These are phyloP conservation scores for Lasiodiplodia hormozganensis DNA, from an alignment of 2,329 filamentous ascomycete genomes.

Conservation along the genomic window DNA sequence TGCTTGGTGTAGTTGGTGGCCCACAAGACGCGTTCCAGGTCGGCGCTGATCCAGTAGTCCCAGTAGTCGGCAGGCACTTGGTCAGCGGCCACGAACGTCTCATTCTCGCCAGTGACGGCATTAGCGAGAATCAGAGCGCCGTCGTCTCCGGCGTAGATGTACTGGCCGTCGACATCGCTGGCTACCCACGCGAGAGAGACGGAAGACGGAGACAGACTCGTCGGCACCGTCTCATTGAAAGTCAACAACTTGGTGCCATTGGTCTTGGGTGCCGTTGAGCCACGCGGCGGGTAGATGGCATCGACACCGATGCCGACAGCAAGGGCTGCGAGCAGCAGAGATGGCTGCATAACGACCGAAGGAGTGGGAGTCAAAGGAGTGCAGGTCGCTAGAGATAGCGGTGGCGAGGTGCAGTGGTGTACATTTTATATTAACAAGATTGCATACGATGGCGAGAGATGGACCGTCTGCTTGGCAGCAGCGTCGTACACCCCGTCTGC, in stretches of 20 bases:
- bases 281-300: constrained; percentile 58
- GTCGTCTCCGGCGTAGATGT: constrained; percentile 59
- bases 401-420: background rate
- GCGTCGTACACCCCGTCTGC: constrained; percentile 4
- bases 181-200: constrained; percentile 59
- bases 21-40: constrained; percentile 66
- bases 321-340: constrained; percentile 35
- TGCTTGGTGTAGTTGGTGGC: constrained; percentile 71
- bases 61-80: constrained; percentile 62
- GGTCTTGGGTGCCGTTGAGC: constrained; percentile 62
- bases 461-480: background rate
- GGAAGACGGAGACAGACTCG: constrained; percentile 55
- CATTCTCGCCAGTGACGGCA: constrained; percentile 63
- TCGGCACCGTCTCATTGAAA: constrained; percentile 58
- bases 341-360: constrained; percentile 4
- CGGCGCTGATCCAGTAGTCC: constrained; percentile 68
- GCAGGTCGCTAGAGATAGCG: background rate
- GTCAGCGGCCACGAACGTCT: constrained; percentile 65
- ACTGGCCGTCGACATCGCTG: constrained; percentile 66
- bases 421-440: background rate
- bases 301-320: constrained; percentile 37
- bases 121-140: constrained; percentile 65
- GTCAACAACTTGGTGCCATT: constrained; percentile 63
- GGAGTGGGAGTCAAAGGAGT: background rate
- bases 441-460: constrained; percentile 4